Percentiles rank a stretch among this genome's conserved stretches.
Conservation (phyloP, 495 filamentous ascomycete genomes). For the Oleoguttula mirabilis region DNA sequence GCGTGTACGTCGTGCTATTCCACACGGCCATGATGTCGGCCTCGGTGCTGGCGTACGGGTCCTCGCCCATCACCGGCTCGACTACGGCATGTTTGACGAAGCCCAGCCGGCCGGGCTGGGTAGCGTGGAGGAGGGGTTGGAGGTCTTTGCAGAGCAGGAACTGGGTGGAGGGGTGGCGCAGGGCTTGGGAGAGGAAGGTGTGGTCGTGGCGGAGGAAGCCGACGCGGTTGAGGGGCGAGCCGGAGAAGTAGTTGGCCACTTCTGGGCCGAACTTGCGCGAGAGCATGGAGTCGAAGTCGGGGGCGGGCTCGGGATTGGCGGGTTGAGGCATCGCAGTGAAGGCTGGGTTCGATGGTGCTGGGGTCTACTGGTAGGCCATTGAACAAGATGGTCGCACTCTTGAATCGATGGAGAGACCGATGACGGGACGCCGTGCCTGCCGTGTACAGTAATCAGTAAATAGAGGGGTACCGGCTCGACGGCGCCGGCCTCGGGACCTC, state of each 20-base stretch:
- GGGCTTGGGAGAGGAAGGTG: constrained; percentile 62
- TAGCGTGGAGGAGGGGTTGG: constrained; percentile 47
- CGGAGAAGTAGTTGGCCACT: constrained; percentile 89
- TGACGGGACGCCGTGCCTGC: too few relatives aligned
- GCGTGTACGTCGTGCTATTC: constrained; percentile 54
- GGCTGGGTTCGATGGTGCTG: too few relatives aligned
- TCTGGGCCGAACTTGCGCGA: constrained; percentile 80
- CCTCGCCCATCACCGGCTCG: constrained; percentile 52
- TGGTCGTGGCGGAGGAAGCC: constrained; percentile 78
- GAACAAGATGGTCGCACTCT: too few relatives aligned
- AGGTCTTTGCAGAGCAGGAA: constrained; percentile 74
- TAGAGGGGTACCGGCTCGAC: too few relatives aligned
- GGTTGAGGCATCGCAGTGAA: too few relatives aligned
- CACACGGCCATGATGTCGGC: constrained; percentile 58
- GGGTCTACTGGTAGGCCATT: too few relatives aligned
- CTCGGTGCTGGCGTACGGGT: constrained; percentile 61
- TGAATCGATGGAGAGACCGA: too few relatives aligned
- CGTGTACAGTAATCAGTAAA: too few relatives aligned
- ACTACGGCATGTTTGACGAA: constrained; percentile 54
- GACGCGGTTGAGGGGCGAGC: constrained; percentile 62
- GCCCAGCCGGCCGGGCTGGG: constrained; percentile 39
- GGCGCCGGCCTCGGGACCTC: too few relatives aligned
- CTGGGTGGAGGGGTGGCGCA: constrained; percentile 53
- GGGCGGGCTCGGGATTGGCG: constrained; percentile 41
- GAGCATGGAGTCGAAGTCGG: constrained; percentile 69